Percentiles rank a stretch among this genome's conserved stretches.
phyloP scores from a whole-genome alignment of 768 basidiomycete genomes.

The Boletus rubropictus region DNA sequence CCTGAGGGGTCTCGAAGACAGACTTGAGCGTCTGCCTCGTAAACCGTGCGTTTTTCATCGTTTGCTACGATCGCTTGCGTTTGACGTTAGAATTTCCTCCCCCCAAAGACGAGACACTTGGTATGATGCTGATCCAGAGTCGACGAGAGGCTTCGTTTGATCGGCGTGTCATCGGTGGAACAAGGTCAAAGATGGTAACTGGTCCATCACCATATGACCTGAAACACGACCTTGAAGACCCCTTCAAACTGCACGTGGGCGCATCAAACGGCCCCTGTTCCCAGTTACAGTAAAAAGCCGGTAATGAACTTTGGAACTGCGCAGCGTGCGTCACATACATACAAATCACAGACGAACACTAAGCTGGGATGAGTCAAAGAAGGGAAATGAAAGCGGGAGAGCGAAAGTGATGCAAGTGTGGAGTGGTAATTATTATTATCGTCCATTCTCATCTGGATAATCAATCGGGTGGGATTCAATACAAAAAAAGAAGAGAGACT shows the following conservation, averaged over 20 bases:
- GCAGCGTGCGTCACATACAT: slow-evolving; percentile 3
- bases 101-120: neutral
- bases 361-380: neutral
- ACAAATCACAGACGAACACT: neutral
- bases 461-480: slow-evolving; percentile 3
- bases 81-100: neutral
- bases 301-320: neutral
- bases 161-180: neutral
- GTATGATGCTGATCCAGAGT: neutral
- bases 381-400: neutral
- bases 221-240: neutral
- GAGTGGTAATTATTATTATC: neutral
- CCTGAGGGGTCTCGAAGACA: slow-evolving; percentile 18
- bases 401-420: neutral
- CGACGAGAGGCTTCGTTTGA: neutral
- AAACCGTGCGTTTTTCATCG: neutral
- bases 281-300: neutral
- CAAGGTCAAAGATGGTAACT: neutral
- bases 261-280: neutral
- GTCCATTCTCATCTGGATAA: slow-evolving; percentile 7
- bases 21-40: neutral
- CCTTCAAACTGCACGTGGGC: neutral
- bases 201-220: neutral
- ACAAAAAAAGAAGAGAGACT: neutral
- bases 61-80: neutral